These are phyloP conservation scores for Emiliania huxleyi DNA, from an alignment of 78 protist genomes.

Conservation along the genomic window DNA sequence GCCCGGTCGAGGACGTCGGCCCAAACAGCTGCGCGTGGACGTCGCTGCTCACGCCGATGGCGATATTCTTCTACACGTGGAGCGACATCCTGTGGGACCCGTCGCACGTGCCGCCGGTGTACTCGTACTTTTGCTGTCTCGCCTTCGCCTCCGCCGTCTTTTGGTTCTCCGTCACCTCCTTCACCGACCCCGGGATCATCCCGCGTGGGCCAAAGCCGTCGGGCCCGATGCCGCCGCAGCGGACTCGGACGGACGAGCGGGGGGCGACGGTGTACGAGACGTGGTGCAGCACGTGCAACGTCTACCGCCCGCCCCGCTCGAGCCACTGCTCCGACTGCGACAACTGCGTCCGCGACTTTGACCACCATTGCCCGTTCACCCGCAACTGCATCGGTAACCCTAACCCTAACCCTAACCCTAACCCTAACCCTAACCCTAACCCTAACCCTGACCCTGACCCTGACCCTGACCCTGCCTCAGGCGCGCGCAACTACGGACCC, in stretches of 20 bases:
- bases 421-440: too few relatives aligned
- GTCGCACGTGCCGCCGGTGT: background rate
- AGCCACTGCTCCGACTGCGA: slow-evolving; percentile 53
- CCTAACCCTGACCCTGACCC: too few relatives aligned
- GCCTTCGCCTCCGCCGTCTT: background rate
- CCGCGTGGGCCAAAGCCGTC: background rate
- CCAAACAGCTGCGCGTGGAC: background rate
- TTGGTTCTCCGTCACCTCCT: background rate
- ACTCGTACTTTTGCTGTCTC: background rate
- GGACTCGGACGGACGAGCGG: background rate
- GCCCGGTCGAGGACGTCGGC: background rate
- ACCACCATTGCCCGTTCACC: slow-evolving; percentile 52
- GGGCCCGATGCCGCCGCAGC: background rate
- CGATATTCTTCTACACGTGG: background rate
- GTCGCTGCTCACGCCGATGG: background rate
- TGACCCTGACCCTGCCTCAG: background rate
- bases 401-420: too few relatives aligned
- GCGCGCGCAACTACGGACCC: background rate
- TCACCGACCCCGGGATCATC: slow-evolving; percentile 41
- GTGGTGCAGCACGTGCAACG: slow-evolving; percentile 50
- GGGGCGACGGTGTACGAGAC: background rate
- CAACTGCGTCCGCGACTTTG: slow-evolving; percentile 41
- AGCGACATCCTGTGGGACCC: background rate
- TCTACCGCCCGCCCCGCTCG: slow-evolving; percentile 47
- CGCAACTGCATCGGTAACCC: background rate